Percentiles rank a stretch among this genome's conserved stretches.
phyloP scores from a whole-genome alignment of 1,139 yeast species.

The Debaryomycetaceae sp. region DNA sequence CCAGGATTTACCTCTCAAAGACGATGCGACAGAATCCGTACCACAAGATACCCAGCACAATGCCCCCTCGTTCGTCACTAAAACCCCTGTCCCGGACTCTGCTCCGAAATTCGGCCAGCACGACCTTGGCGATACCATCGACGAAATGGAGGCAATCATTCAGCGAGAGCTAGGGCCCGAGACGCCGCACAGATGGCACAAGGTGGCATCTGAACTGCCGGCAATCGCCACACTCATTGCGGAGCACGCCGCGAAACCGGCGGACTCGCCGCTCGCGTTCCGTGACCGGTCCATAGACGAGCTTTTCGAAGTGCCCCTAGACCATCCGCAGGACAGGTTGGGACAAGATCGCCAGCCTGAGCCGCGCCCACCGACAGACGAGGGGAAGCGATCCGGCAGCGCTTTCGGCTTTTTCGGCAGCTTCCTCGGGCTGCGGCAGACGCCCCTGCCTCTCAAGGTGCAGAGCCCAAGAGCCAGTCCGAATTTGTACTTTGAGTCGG shows the following conservation, averaged over 20 bases:
- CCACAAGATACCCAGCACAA: slow-evolving; percentile 1
- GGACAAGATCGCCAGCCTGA: no score
- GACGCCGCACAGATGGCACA: neutral
- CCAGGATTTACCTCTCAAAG: slow-evolving; percentile 4
- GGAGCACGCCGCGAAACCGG: neutral
- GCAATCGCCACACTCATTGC: neutral
- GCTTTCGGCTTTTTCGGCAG: neutral
- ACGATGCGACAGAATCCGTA: slow-evolving; percentile 1
- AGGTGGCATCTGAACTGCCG: neutral
- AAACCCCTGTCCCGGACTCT: slow-evolving; percentile 1
- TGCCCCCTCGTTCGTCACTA: neutral
- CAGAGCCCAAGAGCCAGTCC: no score
- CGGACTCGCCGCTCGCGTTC: neutral
- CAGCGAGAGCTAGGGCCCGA: neutral
- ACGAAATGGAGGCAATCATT: neutral
- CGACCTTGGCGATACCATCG: neutral
- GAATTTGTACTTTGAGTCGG: no score
- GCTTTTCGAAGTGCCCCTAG: neutral
- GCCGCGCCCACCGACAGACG: no score
- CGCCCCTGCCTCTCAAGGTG: no score
- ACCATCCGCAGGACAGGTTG: no score
- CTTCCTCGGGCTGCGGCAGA: neutral
- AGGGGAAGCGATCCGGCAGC: neutral
- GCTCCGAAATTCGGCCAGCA: no score
- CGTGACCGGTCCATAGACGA: neutral